A percentile compares a stretch with the other conserved stretches of the same genome.
Evolutionary conservation across 495 filamentous ascomycete genomes (phyloP).

Genomic region (Venustampulla echinocandica): DNA sequence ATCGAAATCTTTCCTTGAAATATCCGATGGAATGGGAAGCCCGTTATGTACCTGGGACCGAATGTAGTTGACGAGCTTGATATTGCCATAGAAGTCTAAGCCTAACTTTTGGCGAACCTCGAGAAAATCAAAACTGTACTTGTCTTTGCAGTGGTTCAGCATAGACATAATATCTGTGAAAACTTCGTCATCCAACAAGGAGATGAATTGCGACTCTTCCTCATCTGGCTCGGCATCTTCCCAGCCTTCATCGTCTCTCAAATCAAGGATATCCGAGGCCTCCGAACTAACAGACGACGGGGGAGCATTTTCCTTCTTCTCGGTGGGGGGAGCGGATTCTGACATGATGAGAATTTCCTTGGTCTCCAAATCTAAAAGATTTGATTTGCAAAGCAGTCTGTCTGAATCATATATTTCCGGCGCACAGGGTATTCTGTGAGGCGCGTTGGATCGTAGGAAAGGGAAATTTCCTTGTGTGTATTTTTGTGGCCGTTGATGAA

Average conservation of each 20-base stretch:
- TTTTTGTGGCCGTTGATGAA: no score
- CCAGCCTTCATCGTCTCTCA: constrained; percentile 60
- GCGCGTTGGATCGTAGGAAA: neutral
- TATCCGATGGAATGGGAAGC: constrained; percentile 43
- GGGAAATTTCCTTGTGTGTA: neutral
- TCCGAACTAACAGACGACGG: constrained; percentile 39
- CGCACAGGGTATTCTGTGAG: no score
- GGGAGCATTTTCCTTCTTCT: constrained; percentile 4
- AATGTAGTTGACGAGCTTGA: constrained; percentile 82
- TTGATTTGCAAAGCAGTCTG: neutral
- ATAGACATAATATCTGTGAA: constrained; percentile 58
- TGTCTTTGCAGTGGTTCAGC: constrained; percentile 63
- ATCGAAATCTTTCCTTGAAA: constrained; percentile 50
- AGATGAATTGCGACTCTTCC: constrained; percentile 49
- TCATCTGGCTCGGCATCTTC: constrained; percentile 69
- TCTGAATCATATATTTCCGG: no score
- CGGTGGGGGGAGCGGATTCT: neutral
- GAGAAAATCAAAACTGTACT: constrained; percentile 66
- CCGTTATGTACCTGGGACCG: constrained; percentile 47
- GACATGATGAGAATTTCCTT: constrained; percentile 9
- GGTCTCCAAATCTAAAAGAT: neutral
- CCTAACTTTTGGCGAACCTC: constrained; percentile 51
- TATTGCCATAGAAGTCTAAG: constrained; percentile 72
- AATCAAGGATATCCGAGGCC: constrained; percentile 33
- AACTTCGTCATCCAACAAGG: constrained; percentile 60